A percentile compares a stretch with the other conserved stretches of the same genome.
phyloP scores from a whole-genome alignment of 1,139 yeast genomes.

The Candida pseudoviswanathii region DNA sequence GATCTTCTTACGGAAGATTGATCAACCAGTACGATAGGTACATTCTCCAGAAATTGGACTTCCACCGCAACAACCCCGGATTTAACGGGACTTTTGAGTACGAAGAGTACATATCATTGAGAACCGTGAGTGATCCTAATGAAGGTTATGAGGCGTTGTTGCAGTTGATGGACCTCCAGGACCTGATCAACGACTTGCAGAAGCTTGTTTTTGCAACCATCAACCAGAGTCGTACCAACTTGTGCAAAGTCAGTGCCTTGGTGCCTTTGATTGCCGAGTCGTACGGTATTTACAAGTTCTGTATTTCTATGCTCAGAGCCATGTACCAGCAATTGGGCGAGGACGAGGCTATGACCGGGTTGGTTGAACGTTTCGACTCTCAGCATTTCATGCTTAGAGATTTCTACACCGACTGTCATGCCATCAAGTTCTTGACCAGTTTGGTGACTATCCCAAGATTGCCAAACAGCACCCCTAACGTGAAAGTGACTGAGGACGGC shows the following conservation, averaged over 20 bases:
- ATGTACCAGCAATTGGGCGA: constrained; percentile 77
- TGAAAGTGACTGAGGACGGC: constrained; percentile 52
- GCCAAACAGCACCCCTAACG: constrained; percentile 68
- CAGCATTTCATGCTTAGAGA: constrained; percentile 82
- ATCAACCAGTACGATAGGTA: constrained; percentile 77
- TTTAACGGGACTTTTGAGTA: constrained; percentile 96
- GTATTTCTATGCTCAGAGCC: constrained; percentile 89
- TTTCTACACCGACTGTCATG: constrained; percentile 88
- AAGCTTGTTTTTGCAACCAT: constrained; percentile 76
- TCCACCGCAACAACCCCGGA: constrained; percentile 84
- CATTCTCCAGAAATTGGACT: constrained; percentile 71
- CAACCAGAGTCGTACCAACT: constrained; percentile 64
- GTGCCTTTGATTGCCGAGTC: constrained; percentile 94
- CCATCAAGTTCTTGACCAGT: constrained; percentile 79
- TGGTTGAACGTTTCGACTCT: constrained; percentile 70
- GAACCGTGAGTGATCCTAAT: constrained; percentile 90
- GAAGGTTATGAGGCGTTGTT: constrained; percentile 91
- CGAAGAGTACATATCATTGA: constrained; percentile 87
- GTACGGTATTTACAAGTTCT: constrained; percentile 88
- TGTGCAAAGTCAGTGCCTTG: constrained; percentile 83
- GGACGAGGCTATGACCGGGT: constrained; percentile 75
- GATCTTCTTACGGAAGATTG: constrained; percentile 66
- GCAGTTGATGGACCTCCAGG: constrained; percentile 86
- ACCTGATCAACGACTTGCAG: constrained; percentile 78
- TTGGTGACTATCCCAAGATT: constrained; percentile 86